These are phyloP conservation scores for Irpex sp. DNA, from an alignment of 1,284 basidiomycete genomes.

Conservation along the genomic window DNA sequence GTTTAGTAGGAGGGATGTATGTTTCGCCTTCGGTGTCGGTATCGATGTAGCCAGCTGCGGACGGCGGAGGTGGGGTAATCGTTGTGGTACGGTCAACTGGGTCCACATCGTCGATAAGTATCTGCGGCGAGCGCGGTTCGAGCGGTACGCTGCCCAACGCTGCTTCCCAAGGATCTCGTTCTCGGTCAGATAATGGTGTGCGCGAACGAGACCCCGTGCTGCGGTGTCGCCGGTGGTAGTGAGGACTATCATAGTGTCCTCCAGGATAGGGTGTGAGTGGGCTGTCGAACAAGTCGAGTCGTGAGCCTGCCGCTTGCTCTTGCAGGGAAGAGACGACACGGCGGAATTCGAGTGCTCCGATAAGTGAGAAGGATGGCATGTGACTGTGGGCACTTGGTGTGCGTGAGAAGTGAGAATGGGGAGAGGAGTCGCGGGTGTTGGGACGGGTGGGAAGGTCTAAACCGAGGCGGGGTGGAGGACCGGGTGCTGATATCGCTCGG, in stretches of 20 bases:
- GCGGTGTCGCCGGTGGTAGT: neutral
- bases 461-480: conserved; percentile 33
- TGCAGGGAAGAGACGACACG: conserved; percentile 82
- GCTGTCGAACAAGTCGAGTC: conserved; percentile 60
- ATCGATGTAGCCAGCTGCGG: conserved; percentile 33
- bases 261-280: conserved; percentile 68
- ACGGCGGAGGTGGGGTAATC: conserved; percentile 49
- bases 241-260: conserved; percentile 50
- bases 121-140: conserved; percentile 37
- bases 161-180: conserved; percentile 43
- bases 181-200: conserved; percentile 18
- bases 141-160: conserved; percentile 40
- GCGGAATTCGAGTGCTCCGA: conserved; percentile 91
- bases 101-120: conserved; percentile 25
- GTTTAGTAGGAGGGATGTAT: conserved; percentile 32
- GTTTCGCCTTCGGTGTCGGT: conserved; percentile 39
- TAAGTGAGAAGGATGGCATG: conserved; percentile 82
- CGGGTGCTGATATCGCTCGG: conserved; percentile 32
- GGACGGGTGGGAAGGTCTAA: conserved; percentile 33
- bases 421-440: conserved; percentile 33
- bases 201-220: conserved; percentile 22
- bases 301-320: conserved; percentile 50
- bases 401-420: conserved; percentile 20
- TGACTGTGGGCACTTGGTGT: conserved; percentile 32
- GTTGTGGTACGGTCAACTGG: conserved; percentile 15